phyloP scores from a whole-genome alignment of 441 rosid species.

The Euphorbia schlechtendalii region DNA sequence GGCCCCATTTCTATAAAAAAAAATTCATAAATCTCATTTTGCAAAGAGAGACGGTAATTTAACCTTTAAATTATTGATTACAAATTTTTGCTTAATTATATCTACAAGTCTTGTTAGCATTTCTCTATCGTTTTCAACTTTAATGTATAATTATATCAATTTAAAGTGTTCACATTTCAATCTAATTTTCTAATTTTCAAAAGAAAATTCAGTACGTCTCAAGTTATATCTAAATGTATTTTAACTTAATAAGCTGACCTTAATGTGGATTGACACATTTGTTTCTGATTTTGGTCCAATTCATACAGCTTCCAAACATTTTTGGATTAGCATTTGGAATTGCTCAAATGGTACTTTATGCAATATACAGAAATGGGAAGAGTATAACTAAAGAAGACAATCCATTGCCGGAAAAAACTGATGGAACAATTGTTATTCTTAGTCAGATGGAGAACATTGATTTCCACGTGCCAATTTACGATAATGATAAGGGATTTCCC shows the following conservation, averaged over 20 bases:
- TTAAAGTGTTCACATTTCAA: background rate
- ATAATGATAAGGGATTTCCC: background rate
- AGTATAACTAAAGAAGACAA: constrained; percentile 31
- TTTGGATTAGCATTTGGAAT: constrained; percentile 64
- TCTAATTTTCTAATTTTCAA: background rate
- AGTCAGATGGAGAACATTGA: background rate
- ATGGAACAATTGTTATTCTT: constrained; percentile 26
- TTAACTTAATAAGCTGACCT: background rate
- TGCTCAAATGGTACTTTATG: constrained; percentile 66
- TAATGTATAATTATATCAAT: background rate
- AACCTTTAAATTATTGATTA: no score
- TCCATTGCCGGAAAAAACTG: constrained; percentile 34
- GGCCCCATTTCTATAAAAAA: no score
- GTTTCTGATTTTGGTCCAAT: background rate
- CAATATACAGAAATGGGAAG: constrained; percentile 41
- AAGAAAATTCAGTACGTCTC: background rate
- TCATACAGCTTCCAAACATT: constrained; percentile 64
- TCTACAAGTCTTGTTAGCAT: no score
- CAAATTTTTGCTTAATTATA: no score
- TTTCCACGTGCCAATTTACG: background rate
- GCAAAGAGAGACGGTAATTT: no score
- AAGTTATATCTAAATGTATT: background rate
- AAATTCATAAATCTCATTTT: background rate
- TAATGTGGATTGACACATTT: background rate
- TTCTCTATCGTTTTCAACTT: background rate